Percentiles rank a stretch among this genome's conserved stretches.
These are phyloP conservation scores for Acanthamoeba healyi DNA, from an alignment of 208 protist species.

Conservation along the genomic window DNA sequence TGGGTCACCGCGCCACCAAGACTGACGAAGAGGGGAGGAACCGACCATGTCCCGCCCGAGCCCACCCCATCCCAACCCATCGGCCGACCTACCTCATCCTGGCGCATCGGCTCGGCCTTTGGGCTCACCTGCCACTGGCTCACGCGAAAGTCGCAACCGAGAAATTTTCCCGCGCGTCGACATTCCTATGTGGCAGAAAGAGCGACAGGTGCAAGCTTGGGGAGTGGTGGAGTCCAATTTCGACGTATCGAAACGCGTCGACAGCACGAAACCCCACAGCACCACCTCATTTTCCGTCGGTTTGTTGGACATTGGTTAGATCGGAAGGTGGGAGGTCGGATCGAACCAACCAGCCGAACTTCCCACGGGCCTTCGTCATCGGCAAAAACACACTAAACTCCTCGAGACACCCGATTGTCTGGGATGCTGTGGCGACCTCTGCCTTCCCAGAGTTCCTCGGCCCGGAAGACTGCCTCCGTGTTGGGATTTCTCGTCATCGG, in stretches of 20 bases:
- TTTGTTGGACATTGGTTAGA: neutral
- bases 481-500: neutral
- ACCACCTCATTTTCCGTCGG: conserved; percentile 9
- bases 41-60: neutral
- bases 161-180: neutral
- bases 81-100: neutral
- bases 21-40: conserved; percentile 26
- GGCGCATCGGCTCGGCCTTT: neutral
- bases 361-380: neutral
- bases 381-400: neutral
- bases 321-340: neutral
- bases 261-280: neutral
- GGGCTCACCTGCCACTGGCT: neutral
- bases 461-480: neutral
- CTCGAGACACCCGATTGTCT: neutral
- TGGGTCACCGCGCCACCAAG: neutral
- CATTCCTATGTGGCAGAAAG: neutral
- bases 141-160: too few species aligned
- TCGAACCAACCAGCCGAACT: neutral
- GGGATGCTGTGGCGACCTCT: neutral
- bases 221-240: too few species aligned
- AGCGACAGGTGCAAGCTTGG: neutral
- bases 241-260: neutral
- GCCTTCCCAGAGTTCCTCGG: neutral
- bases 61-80: neutral